Conservation (phyloP, 2,329 filamentous ascomycete genomes). For the Cladophialophora bantiana region DNA sequence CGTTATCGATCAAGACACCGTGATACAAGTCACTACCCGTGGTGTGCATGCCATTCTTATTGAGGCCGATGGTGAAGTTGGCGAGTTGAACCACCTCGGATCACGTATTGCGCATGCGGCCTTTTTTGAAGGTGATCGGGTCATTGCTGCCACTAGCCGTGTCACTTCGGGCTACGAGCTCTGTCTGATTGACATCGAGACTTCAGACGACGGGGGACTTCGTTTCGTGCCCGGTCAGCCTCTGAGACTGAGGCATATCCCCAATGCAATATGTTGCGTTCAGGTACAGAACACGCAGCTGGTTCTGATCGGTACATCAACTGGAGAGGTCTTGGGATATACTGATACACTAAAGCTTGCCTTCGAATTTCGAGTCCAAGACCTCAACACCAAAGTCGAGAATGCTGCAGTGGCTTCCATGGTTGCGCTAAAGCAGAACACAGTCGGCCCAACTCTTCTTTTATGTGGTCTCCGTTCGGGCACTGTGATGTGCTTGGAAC, state of each 20-base stretch:
- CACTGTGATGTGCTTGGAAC: conserved; percentile 49
- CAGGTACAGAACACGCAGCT: conserved; percentile 34
- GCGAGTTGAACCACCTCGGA: conserved; percentile 5
- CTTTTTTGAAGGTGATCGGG: conserved; percentile 18
- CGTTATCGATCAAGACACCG: conserved; percentile 44
- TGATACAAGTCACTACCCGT: conserved; percentile 52
- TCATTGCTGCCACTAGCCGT: conserved; percentile 20
- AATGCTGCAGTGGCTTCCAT: conserved; percentile 47
- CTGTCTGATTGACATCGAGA: conserved; percentile 13
- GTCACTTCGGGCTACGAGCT: conserved; percentile 23
- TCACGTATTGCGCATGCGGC: conserved; percentile 15
- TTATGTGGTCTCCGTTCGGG: conserved; percentile 58
- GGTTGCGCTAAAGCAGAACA: conserved; percentile 39
- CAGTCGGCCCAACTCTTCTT: conserved; percentile 34
- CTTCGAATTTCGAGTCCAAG: conserved; percentile 20
- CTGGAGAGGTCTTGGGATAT: conserved; percentile 48
- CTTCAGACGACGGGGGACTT: background rate
- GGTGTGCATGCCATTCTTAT: conserved; percentile 26
- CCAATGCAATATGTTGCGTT: conserved; percentile 26
- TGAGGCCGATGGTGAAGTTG: background rate
- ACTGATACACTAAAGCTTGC: conserved; percentile 33
- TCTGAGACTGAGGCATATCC: conserved; percentile 11
- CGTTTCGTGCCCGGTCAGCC: background rate
- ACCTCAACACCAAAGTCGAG: conserved; percentile 44
- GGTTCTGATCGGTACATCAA: conserved; percentile 51